Conservation (phyloP, 768 basidiomycete species). For the Tricholoma saponaceum region DNA sequence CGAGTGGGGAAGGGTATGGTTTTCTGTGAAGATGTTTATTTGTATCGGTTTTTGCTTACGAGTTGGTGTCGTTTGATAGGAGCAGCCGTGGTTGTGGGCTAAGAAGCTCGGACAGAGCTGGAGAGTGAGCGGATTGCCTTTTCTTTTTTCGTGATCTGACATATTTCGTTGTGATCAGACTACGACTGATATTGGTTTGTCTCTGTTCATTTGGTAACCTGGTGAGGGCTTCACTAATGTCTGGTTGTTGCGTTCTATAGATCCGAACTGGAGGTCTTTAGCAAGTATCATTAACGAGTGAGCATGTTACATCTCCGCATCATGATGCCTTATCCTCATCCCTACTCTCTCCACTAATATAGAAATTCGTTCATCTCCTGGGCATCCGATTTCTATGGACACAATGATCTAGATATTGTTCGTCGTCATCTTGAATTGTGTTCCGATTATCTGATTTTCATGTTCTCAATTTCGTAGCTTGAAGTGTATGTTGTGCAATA, state of each 20-base stretch:
- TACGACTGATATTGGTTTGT: conserved; percentile 41
- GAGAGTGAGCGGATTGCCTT: conserved; percentile 40
- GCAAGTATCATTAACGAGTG: conserved; percentile 58
- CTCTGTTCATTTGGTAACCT: not conserved
- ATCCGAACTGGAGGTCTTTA: conserved; percentile 49
- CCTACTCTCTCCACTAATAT: not conserved
- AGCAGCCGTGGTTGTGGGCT: conserved; percentile 49
- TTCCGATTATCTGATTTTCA: not conserved
- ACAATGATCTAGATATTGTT: conserved; percentile 69
- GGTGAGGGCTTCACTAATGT: not conserved
- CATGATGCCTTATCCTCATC: not conserved
- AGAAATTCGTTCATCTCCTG: conserved; percentile 67
- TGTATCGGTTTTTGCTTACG: not conserved
- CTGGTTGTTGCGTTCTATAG: not conserved
- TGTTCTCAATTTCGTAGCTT: conserved; percentile 29
- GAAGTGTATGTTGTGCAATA: conserved; percentile 39
- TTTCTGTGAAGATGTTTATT: not conserved
- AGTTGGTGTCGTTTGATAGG: conserved; percentile 24
- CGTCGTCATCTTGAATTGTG: conserved; percentile 5
- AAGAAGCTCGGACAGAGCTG: conserved; percentile 60
- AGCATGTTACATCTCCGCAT: conserved; percentile 2
- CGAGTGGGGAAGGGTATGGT: conserved; percentile 59
- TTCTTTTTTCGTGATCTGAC: not conserved
- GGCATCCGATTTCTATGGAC: conserved; percentile 61
- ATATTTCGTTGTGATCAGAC: conserved; percentile 31